Conservation (phyloP, 257 asterid species). For the Voacanga thouarsii region DNA sequence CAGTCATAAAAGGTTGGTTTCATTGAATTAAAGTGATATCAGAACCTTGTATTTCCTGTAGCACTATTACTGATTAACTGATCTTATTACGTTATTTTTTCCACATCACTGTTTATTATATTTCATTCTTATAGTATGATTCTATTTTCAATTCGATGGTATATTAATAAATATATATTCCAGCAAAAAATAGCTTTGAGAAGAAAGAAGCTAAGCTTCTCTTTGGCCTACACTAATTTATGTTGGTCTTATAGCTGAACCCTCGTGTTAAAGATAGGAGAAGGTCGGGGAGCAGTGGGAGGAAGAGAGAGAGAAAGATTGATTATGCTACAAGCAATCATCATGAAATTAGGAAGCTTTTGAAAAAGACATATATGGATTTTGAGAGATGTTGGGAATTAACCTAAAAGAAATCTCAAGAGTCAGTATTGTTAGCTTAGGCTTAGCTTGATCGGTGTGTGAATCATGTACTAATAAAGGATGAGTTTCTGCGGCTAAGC, state of each 20-base stretch:
- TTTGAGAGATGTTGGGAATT: neutral
- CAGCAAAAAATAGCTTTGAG: neutral
- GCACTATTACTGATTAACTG: neutral
- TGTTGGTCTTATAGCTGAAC: neutral
- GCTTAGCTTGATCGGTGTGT: no score
- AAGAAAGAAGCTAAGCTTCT: neutral
- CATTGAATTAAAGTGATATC: slow-evolving; percentile 2
- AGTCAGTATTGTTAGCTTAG: no score
- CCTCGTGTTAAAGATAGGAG: no score
- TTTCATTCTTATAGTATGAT: neutral
- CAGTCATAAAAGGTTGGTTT: slow-evolving; percentile 71
- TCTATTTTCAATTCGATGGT: no score
- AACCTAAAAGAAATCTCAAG: no score
- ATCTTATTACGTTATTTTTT: neutral
- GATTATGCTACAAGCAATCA: neutral
- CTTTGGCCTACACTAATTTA: neutral
- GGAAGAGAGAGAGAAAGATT: no score
- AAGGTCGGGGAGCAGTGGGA: no score
- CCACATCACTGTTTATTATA: neutral
- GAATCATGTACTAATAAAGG: no score
- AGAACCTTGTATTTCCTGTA: neutral
- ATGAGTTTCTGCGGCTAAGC: no score
- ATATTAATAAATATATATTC: neutral
- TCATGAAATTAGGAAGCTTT: neutral
- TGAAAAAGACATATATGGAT: neutral